Base-by-base conservation (phyloP, 1,139 yeast species). In the Kodamaea ohmeri region DNA sequence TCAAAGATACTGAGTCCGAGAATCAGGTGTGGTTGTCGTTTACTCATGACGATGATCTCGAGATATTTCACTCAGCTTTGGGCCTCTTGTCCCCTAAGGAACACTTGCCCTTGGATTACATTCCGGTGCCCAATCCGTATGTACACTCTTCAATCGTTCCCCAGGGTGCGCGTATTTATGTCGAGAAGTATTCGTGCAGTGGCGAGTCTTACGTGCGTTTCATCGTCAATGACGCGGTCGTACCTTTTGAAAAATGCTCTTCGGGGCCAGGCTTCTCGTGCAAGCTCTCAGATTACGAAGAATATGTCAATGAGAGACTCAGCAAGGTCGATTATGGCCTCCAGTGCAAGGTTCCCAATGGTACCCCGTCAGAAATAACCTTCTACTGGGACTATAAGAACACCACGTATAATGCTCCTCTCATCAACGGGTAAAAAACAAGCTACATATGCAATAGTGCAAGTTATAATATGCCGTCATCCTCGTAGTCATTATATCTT, bases 191-290 rank as follows among this genome's bases (percentile, higher is more conserved):
- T 39, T 43, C 38, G 18, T 59, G 62, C 38, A 52, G 49, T 11
- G 45, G 45, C 35, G 42, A 46, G 5, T 46, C 60, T 4, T 60
- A 55, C 38, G 62, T 60, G 13, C 51, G 65, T 40, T 52, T 48
- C 43, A 41, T 59, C 31, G 46, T 58, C 40, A 60, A 60, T 41
- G 65, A 60, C 35, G 60, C 63, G 1, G 63, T 60, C n/a, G 39
- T 47, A 19, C 63, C 65, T 4, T 47, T 59, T 36, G 51, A 51
- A 37, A 37, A 35, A 18, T 59, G 63, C 40, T 49, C 58, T 25
- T 40, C 47, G 29, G 67, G 67, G 1, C 68, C 67, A 2, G 67
- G 68, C 4, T 63, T 61, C 43, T 56, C 65, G 2, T 63, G 68
- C 41, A 45, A 52, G 39, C 45, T 62, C 31, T 36, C 43, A 6